A percentile compares a stretch with the other conserved stretches of the same genome.
These are phyloP conservation scores for Clavulina sp. DNA, from an alignment of 768 basidiomycete genomes.

Conservation along the genomic window DNA sequence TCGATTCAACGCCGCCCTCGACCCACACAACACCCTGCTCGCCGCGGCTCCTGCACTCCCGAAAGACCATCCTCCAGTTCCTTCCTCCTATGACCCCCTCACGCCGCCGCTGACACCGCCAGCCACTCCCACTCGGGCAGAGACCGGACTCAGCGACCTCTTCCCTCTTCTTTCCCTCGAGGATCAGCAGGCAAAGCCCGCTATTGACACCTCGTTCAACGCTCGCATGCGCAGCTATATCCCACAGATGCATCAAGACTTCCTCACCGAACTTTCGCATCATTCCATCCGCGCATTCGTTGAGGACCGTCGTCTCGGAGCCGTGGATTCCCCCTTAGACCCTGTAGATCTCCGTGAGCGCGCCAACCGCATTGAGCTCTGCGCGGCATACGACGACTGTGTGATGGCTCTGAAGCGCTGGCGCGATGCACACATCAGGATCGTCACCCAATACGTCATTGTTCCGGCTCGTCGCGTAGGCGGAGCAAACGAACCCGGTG, in stretches of 20 bases:
- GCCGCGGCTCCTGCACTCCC: neutral
- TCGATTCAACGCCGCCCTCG: neutral
- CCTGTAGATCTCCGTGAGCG: neutral
- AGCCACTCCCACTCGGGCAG: neutral
- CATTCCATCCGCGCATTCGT: neutral
- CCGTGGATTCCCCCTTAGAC: neutral
- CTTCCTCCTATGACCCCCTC: no score
- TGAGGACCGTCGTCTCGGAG: neutral
- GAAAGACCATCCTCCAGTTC: neutral
- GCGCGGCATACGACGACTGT: neutral
- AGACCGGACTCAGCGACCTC: neutral
- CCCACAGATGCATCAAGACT: neutral
- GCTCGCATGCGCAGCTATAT: slow-evolving; percentile 1
- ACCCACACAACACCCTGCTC: neutral
- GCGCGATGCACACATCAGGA: neutral
- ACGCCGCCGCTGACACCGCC: neutral
- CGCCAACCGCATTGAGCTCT: no score
- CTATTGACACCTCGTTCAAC: neutral
- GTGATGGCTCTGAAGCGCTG: neutral
- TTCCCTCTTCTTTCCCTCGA: neutral
- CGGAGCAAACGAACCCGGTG: neutral
- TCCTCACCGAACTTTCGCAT: neutral
- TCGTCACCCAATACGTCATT: slow-evolving; percentile 1
- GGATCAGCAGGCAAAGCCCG: neutral
- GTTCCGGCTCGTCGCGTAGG: neutral